Evolutionary conservation across 768 basidiomycete genomes (phyloP).

Genomic region (Sarcomyxa edulis): DNA sequence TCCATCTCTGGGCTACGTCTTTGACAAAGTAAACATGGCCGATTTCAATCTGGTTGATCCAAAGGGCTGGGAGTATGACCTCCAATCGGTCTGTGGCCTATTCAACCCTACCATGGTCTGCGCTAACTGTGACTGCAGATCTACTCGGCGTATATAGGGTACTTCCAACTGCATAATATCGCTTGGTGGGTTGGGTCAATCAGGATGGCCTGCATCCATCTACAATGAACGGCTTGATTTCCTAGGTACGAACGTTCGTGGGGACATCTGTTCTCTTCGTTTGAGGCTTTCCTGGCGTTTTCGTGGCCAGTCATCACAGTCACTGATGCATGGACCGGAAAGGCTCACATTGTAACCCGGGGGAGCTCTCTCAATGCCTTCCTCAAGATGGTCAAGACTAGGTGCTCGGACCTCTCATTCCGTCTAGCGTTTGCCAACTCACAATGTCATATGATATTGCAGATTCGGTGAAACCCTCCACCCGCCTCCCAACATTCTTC

Average conservation of each 20-base stretch:
- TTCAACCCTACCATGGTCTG: neutral
- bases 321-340: conserved; percentile 66
- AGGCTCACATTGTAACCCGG: conserved; percentile 77
- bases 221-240: neutral
- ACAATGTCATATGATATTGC: neutral
- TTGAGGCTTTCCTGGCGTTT: conserved; percentile 75
- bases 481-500: conserved; percentile 66
- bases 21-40: conserved; percentile 32
- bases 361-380: conserved; percentile 68
- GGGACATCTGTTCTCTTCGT: conserved; percentile 74
- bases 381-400: conserved; percentile 80
- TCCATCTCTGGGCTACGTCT: neutral
- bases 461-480: conserved; percentile 78
- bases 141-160: conserved; percentile 75
- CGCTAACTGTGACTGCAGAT: conserved; percentile 23
- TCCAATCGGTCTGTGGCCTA: conserved; percentile 61
- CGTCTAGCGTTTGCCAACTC: neutral
- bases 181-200: conserved; percentile 57
- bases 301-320: conserved; percentile 81
- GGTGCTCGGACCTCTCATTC: conserved; percentile 33
- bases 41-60: conserved; percentile 74
- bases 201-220: neutral
- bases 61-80: conserved; percentile 74
- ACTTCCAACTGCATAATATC: conserved; percentile 67
- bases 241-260: conserved; percentile 75